Conservation (phyloP, 495 filamentous ascomycete genomes). For the Penicillium bovifimosum region DNA sequence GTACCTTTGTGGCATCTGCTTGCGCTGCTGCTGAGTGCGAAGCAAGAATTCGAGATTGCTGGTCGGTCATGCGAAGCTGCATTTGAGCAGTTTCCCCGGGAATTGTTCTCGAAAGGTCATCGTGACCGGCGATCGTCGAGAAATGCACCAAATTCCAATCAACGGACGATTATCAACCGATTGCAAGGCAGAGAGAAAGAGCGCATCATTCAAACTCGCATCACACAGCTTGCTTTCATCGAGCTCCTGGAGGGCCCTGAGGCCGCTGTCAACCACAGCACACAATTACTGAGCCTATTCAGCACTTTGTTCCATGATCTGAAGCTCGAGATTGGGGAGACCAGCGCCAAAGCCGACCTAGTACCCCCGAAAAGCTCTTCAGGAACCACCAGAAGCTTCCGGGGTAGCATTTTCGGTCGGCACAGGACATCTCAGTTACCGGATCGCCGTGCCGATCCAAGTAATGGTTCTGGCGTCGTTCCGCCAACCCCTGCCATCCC, state of each 20-base stretch:
- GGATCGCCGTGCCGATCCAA: conserved; percentile 24
- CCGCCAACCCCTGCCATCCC: conserved; percentile 19
- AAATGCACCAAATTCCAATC: conserved; percentile 30
- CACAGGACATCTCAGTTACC: conserved; percentile 33
- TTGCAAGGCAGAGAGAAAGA: conserved; percentile 76
- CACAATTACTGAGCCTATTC: conserved; percentile 79
- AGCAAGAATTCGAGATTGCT: conserved; percentile 77
- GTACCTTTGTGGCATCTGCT: conserved; percentile 73
- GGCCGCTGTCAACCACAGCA: conserved; percentile 74
- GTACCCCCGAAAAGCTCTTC: conserved; percentile 63
- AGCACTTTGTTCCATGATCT: conserved; percentile 65
- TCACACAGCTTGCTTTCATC: conserved; percentile 82
- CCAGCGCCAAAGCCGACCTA: conserved; percentile 23
- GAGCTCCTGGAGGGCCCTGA: conserved; percentile 78
- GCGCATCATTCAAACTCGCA: conserved; percentile 80
- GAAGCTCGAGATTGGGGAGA: conserved; percentile 27
- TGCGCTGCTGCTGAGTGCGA: conserved; percentile 76
- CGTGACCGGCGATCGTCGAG: conserved; percentile 29
- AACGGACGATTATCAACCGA: conserved; percentile 57
- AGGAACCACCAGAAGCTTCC: conserved; percentile 65
- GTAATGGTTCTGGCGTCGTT: conserved; percentile 2
- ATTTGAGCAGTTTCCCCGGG: conserved; percentile 71
- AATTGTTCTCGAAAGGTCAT: conserved; percentile 51
- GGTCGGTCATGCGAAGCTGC: conserved; percentile 79
- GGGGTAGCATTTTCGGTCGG: conserved; percentile 69